A percentile compares a stretch with the other conserved stretches of the same genome.
Conservation (phyloP, 2,329 filamentous ascomycete genomes). For the Ophiosphaerella herpotricha region DNA sequence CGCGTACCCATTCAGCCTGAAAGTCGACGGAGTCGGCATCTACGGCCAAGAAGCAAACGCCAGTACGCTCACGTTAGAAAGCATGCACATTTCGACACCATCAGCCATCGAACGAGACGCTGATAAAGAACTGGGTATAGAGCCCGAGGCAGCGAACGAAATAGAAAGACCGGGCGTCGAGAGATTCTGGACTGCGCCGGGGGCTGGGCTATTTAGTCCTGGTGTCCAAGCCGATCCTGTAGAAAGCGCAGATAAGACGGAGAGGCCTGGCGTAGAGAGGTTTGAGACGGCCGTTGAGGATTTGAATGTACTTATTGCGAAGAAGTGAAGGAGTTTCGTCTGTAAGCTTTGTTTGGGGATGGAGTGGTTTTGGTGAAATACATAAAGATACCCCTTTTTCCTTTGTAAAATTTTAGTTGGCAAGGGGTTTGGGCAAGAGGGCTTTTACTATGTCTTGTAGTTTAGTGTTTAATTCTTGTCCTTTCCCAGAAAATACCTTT, state of each 20-base stretch:
- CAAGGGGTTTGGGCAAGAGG: no score
- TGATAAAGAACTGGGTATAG: constrained; percentile 12
- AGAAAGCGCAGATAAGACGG: constrained; percentile 8
- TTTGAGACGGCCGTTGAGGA: constrained; percentile 58
- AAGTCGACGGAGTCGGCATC: constrained; percentile 48
- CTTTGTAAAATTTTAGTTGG: no score
- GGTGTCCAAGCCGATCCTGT: constrained; percentile 9
- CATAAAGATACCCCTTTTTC: no score
- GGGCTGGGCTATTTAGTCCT: constrained; percentile 20
- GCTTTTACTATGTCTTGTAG: no score
- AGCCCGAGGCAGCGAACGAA: constrained; percentile 5
- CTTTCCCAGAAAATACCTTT: no score
- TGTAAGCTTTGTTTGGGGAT: not conserved
- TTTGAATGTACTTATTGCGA: constrained; percentile 13
- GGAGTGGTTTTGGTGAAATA: no score
- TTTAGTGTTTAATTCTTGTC: no score
- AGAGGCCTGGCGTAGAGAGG: constrained; percentile 53
- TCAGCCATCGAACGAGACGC: constrained; percentile 22
- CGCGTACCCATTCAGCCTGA: constrained; percentile 73
- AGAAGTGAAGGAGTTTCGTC: not conserved
- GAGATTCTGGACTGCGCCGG: constrained; percentile 57
- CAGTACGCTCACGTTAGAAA: constrained; percentile 69
- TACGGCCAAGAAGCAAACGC: constrained; percentile 59
- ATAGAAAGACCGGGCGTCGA: constrained; percentile 48
- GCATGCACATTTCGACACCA: constrained; percentile 33